A percentile compares a stretch with the other conserved stretches of the same genome.
Conservation (phyloP, 2,329 filamentous ascomycete genomes). For the Triangularia verruculosa region DNA sequence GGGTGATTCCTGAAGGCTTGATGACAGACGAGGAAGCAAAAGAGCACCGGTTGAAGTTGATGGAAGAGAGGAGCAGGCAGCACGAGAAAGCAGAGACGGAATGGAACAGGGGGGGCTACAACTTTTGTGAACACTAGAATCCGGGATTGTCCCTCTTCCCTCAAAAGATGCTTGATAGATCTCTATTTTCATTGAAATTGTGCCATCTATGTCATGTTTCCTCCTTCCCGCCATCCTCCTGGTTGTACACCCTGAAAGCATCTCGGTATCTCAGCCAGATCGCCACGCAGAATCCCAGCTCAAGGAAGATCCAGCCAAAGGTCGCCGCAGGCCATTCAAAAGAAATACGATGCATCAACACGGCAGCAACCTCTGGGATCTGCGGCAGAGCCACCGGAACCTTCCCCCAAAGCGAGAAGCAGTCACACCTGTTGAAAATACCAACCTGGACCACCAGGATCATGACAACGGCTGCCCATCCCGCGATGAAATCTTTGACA, state of each 20-base stretch:
- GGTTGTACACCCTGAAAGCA: conserved; percentile 13
- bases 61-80: conserved; percentile 35
- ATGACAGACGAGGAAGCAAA: conserved; percentile 36
- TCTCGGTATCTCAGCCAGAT: conserved; percentile 10
- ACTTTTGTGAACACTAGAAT: conserved; percentile 1
- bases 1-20: conserved; percentile 19
- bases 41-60: conserved; percentile 36
- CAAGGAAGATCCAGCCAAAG: conserved; percentile 12
- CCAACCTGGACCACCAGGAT: conserved; percentile 15
- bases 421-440: conserved; percentile 18
- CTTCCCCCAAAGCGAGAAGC: conserved; percentile 12
- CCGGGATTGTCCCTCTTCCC: too few relatives aligned
- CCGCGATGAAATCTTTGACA: conserved; percentile 8
- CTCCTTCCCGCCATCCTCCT: conserved; percentile 2
- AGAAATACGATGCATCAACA: conserved; percentile 10
- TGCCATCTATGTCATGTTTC: too few relatives aligned
- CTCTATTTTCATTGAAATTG: too few relatives aligned
- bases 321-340: conserved; percentile 15
- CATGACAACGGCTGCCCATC: neutral
- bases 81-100: neutral
- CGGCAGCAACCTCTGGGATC: conserved; percentile 2
- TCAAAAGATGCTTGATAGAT: too few relatives aligned
- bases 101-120: neutral
- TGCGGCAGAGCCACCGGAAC: conserved; percentile 14
- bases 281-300: conserved; percentile 7